Evolutionary conservation across 345 rosid genomes (phyloP).

Genomic region (Aquilaria yunnanensis): DNA sequence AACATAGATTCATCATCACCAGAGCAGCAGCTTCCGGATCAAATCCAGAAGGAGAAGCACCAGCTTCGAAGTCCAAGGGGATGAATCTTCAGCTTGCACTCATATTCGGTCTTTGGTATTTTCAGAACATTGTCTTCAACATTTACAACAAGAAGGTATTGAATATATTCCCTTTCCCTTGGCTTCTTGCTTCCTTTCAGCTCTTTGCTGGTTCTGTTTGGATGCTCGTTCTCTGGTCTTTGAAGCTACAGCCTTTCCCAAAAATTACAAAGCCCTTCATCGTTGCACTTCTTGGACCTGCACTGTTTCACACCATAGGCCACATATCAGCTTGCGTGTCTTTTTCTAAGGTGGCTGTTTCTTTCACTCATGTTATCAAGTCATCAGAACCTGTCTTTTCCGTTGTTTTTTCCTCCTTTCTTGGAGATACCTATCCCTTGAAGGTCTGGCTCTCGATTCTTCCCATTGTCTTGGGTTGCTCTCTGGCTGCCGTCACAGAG

Average conservation of each 20-base stretch:
- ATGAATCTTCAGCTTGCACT: slow-evolving; percentile 51
- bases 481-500: slow-evolving; percentile 91
- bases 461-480: slow-evolving; percentile 89
- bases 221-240: slow-evolving; percentile 83
- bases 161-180: slow-evolving; percentile 85
- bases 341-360: slow-evolving; percentile 95
- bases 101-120: slow-evolving; percentile 86
- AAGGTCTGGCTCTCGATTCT: slow-evolving; percentile 90
- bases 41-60: slow-evolving; percentile 35
- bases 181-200: slow-evolving; percentile 97
- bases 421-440: slow-evolving; percentile 80
- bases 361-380: slow-evolving; percentile 96
- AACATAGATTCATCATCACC: slow-evolving; percentile 31
- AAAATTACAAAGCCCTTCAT: slow-evolving; percentile 80
- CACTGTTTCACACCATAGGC: slow-evolving; percentile 90
- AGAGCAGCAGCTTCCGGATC: slow-evolving; percentile 42
- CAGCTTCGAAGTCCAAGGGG: slow-evolving; percentile 28
- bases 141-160: slow-evolving; percentile 88
- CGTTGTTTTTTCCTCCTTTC: slow-evolving; percentile 80
- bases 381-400: slow-evolving; percentile 98
- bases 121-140: slow-evolving; percentile 90
- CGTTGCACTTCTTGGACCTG: slow-evolving; percentile 90
- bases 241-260: slow-evolving; percentile 75
- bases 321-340: slow-evolving; percentile 98
- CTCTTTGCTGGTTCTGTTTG: slow-evolving; percentile 85